Base-by-base conservation (phyloP, 78 protist species). In the Monocercomonoides exilis region DNA sequence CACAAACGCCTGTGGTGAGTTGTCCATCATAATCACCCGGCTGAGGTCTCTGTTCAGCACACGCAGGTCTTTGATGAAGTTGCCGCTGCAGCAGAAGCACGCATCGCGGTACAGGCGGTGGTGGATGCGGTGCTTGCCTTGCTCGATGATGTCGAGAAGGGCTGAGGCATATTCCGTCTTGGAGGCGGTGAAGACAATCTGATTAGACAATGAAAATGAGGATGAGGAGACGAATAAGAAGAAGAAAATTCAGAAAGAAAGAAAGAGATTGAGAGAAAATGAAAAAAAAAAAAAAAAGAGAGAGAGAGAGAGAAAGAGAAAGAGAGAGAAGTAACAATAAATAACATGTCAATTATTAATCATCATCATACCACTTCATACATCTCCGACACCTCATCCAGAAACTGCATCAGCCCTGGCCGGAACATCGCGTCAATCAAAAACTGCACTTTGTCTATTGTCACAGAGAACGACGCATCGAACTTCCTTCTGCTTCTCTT, bases 1-100 rank as follows among this genome's bases (percentile, higher is more conserved):
- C 21, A 93, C 92, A 80, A 91, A 96, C 0, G 96, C 95, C 36
- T 91, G 94, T 2, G 98, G 98, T 34, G 94, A 87, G 77, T 96
- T 96, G 87, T 96, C 98, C 38, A 96, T 86, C 32, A 96, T 90
- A 35, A 90, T 79, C 1, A 87, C 85, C n/a, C 54, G 79, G 35
- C 84, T 3, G 4, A 96, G 77, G 44, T 94, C 96, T 29, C 97
- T 89, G 0, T 94, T 96, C 4, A 96, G 77, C 34, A 93, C 45
- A 2, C 88, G n/a, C 43, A 96, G 86, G 86, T 96, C 96, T 86
- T 96, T 96, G 77, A 96, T 46, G 77, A 89, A 95, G 87, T 86
- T 93, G 41, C 97, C 96, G 34, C 89, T 89, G 5, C 93, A 89
- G 41, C 77, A 44, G 2, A 91, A 89, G 88, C 98, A 96, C 21